phyloP scores from a whole-genome alignment of 225 moss, liverwort and hornwort genomes.

The Asterella californica region DNA sequence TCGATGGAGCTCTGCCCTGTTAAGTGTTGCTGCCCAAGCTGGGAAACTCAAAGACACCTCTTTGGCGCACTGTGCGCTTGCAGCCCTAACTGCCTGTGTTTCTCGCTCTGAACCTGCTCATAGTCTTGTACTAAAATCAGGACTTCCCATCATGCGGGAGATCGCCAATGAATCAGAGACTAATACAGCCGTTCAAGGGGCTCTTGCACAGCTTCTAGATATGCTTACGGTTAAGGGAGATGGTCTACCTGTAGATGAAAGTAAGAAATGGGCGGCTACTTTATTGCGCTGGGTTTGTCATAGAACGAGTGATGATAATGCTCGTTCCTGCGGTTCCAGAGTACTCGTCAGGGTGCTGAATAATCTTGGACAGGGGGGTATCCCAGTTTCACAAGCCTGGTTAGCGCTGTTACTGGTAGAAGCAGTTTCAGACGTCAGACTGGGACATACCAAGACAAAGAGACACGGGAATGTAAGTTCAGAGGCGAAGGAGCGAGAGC shows the following conservation, averaged over 20 bases:
- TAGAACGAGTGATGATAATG: slow-evolving; percentile 62
- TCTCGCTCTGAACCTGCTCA: slow-evolving; percentile 74
- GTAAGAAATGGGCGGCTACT: slow-evolving; percentile 93
- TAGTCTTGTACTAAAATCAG: slow-evolving; percentile 52
- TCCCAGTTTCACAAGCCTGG: slow-evolving; percentile 97
- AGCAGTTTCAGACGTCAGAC: slow-evolving; percentile 68
- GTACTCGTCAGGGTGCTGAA: slow-evolving; percentile 80
- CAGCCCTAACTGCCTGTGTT: slow-evolving; percentile 77
- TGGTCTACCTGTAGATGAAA: slow-evolving; percentile 68
- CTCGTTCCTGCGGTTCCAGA: slow-evolving; percentile 82
- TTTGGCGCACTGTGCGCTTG: slow-evolving; percentile 71
- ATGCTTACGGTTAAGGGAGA: slow-evolving; percentile 63
- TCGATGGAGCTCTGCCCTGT: slow-evolving; percentile 83
- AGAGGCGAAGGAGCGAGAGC: slow-evolving; percentile 69
- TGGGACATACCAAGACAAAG: slow-evolving; percentile 53
- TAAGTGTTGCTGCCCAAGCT: slow-evolving; percentile 77
- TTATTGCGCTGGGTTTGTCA: slow-evolving; percentile 91
- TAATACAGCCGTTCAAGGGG: slow-evolving; percentile 67
- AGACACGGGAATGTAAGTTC: slow-evolving; percentile 30
- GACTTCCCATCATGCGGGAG: slow-evolving; percentile 75
- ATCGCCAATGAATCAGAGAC: slow-evolving; percentile 74
- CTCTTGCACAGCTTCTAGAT: slow-evolving; percentile 84
- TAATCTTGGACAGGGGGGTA: slow-evolving; percentile 78
- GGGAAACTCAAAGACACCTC: slow-evolving; percentile 54
- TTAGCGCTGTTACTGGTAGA: slow-evolving; percentile 96